Evolutionary conservation across 1,139 yeast species (phyloP).

Genomic region (Hansenula lynferdii): DNA sequence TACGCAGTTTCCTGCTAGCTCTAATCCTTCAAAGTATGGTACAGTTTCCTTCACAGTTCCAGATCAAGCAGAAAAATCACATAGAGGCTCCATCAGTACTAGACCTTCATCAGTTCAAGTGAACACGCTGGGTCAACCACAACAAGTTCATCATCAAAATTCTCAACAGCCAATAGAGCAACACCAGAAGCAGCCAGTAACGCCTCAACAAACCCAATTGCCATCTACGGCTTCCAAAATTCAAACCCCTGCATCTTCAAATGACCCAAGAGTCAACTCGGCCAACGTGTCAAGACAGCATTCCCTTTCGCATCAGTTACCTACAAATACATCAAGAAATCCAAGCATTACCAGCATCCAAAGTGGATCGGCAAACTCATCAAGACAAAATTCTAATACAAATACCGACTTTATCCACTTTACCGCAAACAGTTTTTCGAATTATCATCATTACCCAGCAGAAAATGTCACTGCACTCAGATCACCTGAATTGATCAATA

Average conservation of each 20-base stretch:
- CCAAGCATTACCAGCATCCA: constrained; percentile 12
- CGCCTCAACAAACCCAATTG: too few species aligned
- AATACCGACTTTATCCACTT: constrained; percentile 16
- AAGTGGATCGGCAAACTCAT: constrained; percentile 13
- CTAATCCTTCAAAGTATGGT: constrained; percentile 9
- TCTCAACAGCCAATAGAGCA: too few species aligned
- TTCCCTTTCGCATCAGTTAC: constrained; percentile 2
- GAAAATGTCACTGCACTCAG: not conserved
- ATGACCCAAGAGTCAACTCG: not conserved
- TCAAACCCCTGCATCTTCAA: constrained; percentile 2
- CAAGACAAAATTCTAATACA: constrained; percentile 22
- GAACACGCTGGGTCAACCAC: constrained; percentile 5
- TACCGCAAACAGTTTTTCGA: constrained; percentile 9
- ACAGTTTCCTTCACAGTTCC: constrained; percentile 29
- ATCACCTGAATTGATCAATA: not conserved
- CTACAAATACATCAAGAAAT: constrained; percentile 11
- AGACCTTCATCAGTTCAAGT: constrained; percentile 32
- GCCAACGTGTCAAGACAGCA: constrained; percentile 8
- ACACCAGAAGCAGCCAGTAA: too few species aligned
- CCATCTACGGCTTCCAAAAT: constrained; percentile 5
- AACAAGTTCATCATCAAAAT: too few species aligned
- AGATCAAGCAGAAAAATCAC: constrained; percentile 30
- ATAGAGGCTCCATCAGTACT: constrained; percentile 46
- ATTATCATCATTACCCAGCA: constrained; percentile 4
- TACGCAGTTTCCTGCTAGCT: not conserved